A percentile compares a stretch with the other conserved stretches of the same genome.
phyloP scores from a whole-genome alignment of 2,329 filamentous ascomycete species.

The Colletotrichum spinosum region DNA sequence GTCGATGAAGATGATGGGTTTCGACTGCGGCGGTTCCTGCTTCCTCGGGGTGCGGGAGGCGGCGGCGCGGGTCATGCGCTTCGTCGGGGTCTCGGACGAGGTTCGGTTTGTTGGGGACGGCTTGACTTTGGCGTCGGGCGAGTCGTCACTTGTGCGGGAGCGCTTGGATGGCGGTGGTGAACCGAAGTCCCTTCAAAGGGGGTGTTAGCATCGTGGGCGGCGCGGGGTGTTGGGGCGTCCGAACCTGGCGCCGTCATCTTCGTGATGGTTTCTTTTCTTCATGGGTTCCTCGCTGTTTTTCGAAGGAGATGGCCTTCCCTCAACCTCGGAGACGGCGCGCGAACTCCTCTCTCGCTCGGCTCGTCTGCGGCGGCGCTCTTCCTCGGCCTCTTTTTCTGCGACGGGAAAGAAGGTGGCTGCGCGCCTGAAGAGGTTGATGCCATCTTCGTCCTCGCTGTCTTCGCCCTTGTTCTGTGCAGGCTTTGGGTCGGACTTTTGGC shows the following conservation, averaged over 20 bases:
- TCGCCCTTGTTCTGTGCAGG: slow-evolving; percentile 36
- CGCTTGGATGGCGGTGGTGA: slow-evolving; percentile 55
- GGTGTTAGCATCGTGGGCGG: slow-evolving; percentile 35
- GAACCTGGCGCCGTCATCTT: slow-evolving; percentile 7
- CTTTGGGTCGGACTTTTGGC: slow-evolving; percentile 46
- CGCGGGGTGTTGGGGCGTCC: background rate
- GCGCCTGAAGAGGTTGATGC: slow-evolving; percentile 62
- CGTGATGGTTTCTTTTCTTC: slow-evolving; percentile 42
- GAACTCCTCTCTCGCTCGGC: slow-evolving; percentile 29
- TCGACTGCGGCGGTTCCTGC: slow-evolving; percentile 23
- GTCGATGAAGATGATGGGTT: slow-evolving; percentile 39
- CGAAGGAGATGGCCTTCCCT: background rate
- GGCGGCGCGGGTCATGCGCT: slow-evolving; percentile 23
- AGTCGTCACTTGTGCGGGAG: slow-evolving; percentile 41
- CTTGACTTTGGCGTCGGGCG: slow-evolving; percentile 28
- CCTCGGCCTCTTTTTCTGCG: slow-evolving; percentile 47
- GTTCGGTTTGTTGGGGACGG: slow-evolving; percentile 16
- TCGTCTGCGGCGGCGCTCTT: slow-evolving; percentile 42
- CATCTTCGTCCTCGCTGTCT: slow-evolving; percentile 49
- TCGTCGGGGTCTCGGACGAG: slow-evolving; percentile 29
- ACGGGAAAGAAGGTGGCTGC: background rate
- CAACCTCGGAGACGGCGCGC: slow-evolving; percentile 20
- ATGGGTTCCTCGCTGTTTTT: slow-evolving; percentile 13
- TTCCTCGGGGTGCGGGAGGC: slow-evolving; percentile 34
- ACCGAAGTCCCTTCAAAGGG: slow-evolving; percentile 42